Conservation (phyloP, 106 monocot genomes). For the Acorus calamus region DNA sequence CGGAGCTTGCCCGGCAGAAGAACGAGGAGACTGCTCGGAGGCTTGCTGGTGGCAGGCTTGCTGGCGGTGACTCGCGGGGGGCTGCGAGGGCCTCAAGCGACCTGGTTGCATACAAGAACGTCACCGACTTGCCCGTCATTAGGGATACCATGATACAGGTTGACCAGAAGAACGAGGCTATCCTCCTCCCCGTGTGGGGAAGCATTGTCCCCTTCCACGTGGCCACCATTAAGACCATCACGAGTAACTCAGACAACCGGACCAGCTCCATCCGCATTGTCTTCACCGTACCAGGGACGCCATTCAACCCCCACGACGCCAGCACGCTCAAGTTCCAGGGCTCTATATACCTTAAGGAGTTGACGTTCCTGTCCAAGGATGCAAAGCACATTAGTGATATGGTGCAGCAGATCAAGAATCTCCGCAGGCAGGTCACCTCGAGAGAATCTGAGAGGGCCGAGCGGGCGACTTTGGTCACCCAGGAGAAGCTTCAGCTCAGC, state of each 20-base stretch:
- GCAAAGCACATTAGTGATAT: slow-evolving; percentile 82
- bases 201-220: slow-evolving; percentile 87
- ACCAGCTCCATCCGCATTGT: slow-evolving; percentile 80
- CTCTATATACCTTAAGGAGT: slow-evolving; percentile 74
- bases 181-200: slow-evolving; percentile 82
- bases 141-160: slow-evolving; percentile 71
- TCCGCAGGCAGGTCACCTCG: slow-evolving; percentile 76
- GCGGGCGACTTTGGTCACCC: slow-evolving; percentile 87
- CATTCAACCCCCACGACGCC: slow-evolving; percentile 73
- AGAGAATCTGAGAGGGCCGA: slow-evolving; percentile 96
- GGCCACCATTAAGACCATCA: slow-evolving; percentile 83
- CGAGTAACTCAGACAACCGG: slow-evolving; percentile 76
- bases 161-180: slow-evolving; percentile 79
- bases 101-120: slow-evolving; percentile 71
- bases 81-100: slow-evolving; percentile 45
- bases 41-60: slow-evolving; percentile 58
- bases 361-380: slow-evolving; percentile 80
- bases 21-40: slow-evolving; percentile 76
- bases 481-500: slow-evolving; percentile 79
- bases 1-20: slow-evolving; percentile 87
- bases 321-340: slow-evolving; percentile 63
- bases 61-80: slow-evolving; percentile 39
- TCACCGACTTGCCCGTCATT: slow-evolving; percentile 52
- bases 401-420: slow-evolving; percentile 70
- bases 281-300: slow-evolving; percentile 88